Base-by-base conservation (phyloP, 2,329 filamentous ascomycete species). In the Arthrinium phaeospermum region DNA sequence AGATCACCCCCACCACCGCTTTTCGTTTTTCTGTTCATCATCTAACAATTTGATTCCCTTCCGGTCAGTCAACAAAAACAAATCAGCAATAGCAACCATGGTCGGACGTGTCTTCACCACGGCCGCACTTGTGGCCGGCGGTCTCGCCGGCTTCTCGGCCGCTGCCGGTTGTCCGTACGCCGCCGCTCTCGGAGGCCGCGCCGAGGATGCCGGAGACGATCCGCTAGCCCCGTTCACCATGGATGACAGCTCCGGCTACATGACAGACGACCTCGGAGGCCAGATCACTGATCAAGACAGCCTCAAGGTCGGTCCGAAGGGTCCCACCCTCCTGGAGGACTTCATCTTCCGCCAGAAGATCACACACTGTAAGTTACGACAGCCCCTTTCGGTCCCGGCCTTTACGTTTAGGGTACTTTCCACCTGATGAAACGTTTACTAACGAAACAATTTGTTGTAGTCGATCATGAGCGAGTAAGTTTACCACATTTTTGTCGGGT, bases 231-330 rank as follows among this genome's bases (percentile, higher is more conserved):
- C 79, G 67, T 84, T 83, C 69, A 83, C 86, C 72, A 77, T 88
- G 6, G 86, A 91, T 72, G 90, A 92, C 75, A 85, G 84, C 67
- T 79, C 86, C 46, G 83, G 84, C 2, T 91, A 83, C 79, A 79
- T 92, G 75, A 94, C 92, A 0, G 89, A 88, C 41, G 92, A 94
- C 78, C 89, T 89, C 34, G 92, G 92, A 14, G 91, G 89, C 0
- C 91, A 91, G 0, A 91, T 94, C 53, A 85, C 85, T 67, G 92
- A 94, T 44, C 91, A 92, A 77, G 85, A 87, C 74, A 92, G 90
- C 76, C 53, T 74, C 6, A 73, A 72, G 37, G 74, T 44, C n/a
- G 92, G 92, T 2, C 85, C 88, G 10, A 85, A 91, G 64, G 90
- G 90, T 2, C 86, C 89, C 14, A 89, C 88, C 0, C 81, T 91